phyloP scores from a whole-genome alignment of 179 eudicot genomes.

The Spergularia azorica region DNA sequence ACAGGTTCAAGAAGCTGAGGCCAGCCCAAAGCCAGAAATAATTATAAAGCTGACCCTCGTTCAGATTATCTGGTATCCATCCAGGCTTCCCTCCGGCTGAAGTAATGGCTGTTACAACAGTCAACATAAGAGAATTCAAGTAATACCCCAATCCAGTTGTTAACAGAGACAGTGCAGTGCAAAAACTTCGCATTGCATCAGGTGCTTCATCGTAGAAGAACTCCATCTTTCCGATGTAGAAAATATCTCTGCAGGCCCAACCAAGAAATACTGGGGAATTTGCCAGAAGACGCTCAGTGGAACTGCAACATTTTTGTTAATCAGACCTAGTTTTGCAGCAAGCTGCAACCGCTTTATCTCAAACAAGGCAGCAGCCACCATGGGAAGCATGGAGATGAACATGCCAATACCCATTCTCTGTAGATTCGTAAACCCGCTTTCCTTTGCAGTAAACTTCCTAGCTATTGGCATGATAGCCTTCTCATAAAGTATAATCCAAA shows the following conservation, averaged over 20 bases:
- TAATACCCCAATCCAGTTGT: conserved; percentile 30
- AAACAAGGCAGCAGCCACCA: conserved; percentile 28
- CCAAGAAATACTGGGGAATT: conserved; percentile 36
- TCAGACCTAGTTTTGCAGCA: not conserved
- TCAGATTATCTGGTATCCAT: conserved; percentile 39
- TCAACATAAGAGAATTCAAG: conserved; percentile 37
- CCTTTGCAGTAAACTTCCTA: conserved; percentile 28
- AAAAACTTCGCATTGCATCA: conserved; percentile 39
- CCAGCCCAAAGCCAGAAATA: conserved; percentile 65
- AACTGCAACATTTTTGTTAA: conserved; percentile 2
- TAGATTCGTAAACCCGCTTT: conserved; percentile 31
- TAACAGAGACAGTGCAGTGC: conserved; percentile 33
- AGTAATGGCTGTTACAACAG: conserved; percentile 33
- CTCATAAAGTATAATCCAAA: conserved; percentile 34
- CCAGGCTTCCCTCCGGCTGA: conserved; percentile 34
- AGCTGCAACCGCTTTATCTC: too few relatives aligned
- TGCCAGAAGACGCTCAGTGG: conserved; percentile 35
- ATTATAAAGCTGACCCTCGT: conserved; percentile 54
- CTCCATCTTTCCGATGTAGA: conserved; percentile 32
- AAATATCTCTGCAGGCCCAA: conserved; percentile 34
- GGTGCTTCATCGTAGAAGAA: conserved; percentile 41
- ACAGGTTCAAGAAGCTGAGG: conserved; percentile 55
- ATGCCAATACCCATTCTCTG: conserved; percentile 20
- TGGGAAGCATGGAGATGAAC: not conserved
- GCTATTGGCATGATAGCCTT: conserved; percentile 22